Evolutionary conservation across 2,329 filamentous ascomycete genomes (phyloP).

Genomic region (Escovopsis sp.): DNA sequence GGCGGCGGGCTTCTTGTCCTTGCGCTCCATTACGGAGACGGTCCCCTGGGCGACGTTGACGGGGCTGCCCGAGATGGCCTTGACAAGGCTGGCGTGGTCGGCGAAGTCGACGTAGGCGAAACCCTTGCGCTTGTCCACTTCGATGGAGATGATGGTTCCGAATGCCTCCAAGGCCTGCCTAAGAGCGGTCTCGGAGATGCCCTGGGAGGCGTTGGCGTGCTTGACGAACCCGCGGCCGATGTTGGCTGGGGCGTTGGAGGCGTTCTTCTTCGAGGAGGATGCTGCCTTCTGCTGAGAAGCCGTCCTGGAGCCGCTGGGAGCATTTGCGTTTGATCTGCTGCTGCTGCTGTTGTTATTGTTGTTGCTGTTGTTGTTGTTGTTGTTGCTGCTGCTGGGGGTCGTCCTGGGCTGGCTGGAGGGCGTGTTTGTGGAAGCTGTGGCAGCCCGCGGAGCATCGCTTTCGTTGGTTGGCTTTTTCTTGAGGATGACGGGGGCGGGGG

Average conservation of each 20-base stretch:
- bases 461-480: constrained; percentile 22
- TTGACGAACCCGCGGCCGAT: constrained; percentile 62
- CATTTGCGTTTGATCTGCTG: constrained; percentile 4
- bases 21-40: constrained; percentile 75
- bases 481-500: constrained; percentile 24
- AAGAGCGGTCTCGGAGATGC: constrained; percentile 71
- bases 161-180: constrained; percentile 60
- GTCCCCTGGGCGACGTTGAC: constrained; percentile 71
- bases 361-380: neutral
- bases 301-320: constrained; percentile 9
- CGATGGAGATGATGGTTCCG: constrained; percentile 62
- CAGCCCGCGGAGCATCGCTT: constrained; percentile 9
- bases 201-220: constrained; percentile 77
- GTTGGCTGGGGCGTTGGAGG: constrained; percentile 19
- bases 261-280: constrained; percentile 19
- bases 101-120: constrained; percentile 89
- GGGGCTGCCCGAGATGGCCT: constrained; percentile 69
- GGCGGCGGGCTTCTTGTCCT: constrained; percentile 37
- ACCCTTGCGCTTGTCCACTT: constrained; percentile 89
- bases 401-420: constrained; percentile 14
- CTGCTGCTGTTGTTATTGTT: no score
- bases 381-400: neutral
- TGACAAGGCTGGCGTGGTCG: constrained; percentile 55
- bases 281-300: constrained; percentile 11
- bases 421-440: constrained; percentile 5